These are phyloP conservation scores for Erodium texanum DNA, from an alignment of 441 rosid species.

Conservation along the genomic window DNA sequence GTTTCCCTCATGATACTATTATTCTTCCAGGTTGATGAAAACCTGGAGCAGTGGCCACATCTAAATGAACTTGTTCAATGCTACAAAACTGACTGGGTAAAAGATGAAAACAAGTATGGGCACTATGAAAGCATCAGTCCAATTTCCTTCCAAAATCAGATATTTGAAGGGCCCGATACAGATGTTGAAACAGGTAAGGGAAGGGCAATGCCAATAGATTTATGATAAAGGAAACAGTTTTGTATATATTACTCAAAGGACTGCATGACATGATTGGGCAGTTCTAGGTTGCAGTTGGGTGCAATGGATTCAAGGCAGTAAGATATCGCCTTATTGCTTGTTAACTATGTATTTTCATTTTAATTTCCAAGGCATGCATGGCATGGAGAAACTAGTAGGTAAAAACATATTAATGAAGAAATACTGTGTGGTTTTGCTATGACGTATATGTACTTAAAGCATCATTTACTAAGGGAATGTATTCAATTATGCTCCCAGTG, in stretches of 20 bases:
- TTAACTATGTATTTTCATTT: not conserved
- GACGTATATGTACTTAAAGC: not conserved
- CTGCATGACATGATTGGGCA: not conserved
- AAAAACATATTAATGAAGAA: not conserved
- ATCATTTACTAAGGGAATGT: not conserved
- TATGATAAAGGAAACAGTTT: conserved; percentile 2
- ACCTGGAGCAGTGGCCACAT: conserved; percentile 97
- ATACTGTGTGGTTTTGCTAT: too few species aligned
- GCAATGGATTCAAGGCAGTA: not conserved
- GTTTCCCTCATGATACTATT: conserved; percentile 3
- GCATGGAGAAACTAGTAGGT: too few species aligned
- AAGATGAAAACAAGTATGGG: conserved; percentile 91
- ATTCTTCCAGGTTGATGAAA: conserved; percentile 64
- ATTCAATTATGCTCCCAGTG: not conserved
- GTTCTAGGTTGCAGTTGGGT: not conserved
- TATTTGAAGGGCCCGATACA: conserved; percentile 95
- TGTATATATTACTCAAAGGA: not conserved
- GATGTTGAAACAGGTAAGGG: conserved; percentile 82
- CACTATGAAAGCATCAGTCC: conserved; percentile 62
- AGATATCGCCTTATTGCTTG: not conserved
- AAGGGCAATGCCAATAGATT: not conserved
- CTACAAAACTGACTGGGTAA: conserved; percentile 84
- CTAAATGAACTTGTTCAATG: conserved; percentile 79
- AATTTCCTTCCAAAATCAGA: conserved; percentile 66
- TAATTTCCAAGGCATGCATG: too few species aligned